Percentiles rank a stretch among this genome's conserved stretches.
These are phyloP conservation scores for Pythium scleroteichum DNA, from an alignment of 352 stramenopile genomes.

Conservation along the genomic window DNA sequence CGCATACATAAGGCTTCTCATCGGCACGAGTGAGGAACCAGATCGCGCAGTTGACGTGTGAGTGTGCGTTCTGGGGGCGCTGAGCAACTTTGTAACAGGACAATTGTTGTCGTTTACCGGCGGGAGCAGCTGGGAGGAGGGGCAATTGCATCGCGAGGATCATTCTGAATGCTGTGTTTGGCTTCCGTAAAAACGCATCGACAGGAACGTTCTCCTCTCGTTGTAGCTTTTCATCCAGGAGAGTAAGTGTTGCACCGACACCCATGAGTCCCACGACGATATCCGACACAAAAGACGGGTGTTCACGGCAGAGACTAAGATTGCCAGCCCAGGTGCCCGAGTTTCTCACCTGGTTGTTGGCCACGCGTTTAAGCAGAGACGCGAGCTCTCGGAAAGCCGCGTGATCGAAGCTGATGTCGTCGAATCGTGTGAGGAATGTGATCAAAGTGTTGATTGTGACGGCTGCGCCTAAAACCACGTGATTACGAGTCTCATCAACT, in stretches of 20 bases:
- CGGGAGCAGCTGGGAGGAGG: slow-evolving; percentile 3
- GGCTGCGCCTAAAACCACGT: slow-evolving; percentile 24
- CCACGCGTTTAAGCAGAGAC: slow-evolving; percentile 41
- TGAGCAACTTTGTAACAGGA: slow-evolving; percentile 56
- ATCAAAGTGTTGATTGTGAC: slow-evolving; percentile 30
- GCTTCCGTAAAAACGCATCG: slow-evolving; percentile 28
- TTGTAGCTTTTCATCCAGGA: slow-evolving; percentile 24
- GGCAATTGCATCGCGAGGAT: slow-evolving; percentile 36
- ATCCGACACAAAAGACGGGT: slow-evolving; percentile 57
- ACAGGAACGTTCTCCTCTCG: slow-evolving; percentile 23
- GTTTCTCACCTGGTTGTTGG: slow-evolving; percentile 67
- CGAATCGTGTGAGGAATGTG: slow-evolving; percentile 20
- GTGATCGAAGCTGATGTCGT: slow-evolving; percentile 15
- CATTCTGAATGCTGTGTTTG: slow-evolving; percentile 25
- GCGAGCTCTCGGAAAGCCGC: slow-evolving; percentile 34
- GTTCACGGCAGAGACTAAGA: slow-evolving; percentile 41
- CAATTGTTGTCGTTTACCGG: slow-evolving; percentile 18
- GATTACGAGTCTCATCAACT: slow-evolving; percentile 1
- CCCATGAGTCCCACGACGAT: slow-evolving; percentile 38
- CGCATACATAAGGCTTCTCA: slow-evolving; percentile 18
- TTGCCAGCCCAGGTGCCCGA: slow-evolving; percentile 30
- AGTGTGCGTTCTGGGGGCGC: slow-evolving; percentile 53
- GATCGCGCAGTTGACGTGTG: slow-evolving; percentile 56
- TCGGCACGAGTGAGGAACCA: slow-evolving; percentile 20
- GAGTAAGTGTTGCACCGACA: slow-evolving; percentile 35